Conservation (phyloP, 768 basidiomycete genomes). For the Pleurotus djamor region DNA sequence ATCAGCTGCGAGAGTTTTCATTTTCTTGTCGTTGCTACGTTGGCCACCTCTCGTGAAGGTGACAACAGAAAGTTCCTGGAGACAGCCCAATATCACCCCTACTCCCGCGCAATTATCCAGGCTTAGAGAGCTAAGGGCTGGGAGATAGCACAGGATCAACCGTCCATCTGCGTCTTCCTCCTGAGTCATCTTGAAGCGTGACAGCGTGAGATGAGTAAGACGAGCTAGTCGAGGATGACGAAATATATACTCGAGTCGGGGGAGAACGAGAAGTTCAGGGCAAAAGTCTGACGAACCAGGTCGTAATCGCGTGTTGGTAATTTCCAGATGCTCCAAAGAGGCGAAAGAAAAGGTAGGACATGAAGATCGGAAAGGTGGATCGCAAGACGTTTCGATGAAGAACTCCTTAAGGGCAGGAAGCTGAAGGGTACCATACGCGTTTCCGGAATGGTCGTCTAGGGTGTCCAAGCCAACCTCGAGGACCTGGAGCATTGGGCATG, state of each 20-base stretch:
- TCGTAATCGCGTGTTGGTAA: constrained; percentile 33
- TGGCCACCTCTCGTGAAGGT: constrained; percentile 6
- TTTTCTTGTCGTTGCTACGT: constrained; percentile 3
- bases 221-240: constrained; percentile 52
- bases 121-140: constrained; percentile 29
- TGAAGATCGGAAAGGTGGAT: constrained; percentile 33
- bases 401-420: constrained; percentile 38
- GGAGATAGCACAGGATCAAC: background rate
- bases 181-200: constrained; percentile 38
- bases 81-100: constrained; percentile 33
- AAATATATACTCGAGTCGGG: constrained; percentile 50
- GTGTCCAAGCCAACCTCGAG: constrained; percentile 33
- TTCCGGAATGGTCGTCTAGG: constrained; percentile 10
- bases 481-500: constrained; percentile 35
- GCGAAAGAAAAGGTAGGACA: constrained; percentile 45
- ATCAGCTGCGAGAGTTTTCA: constrained; percentile 8
- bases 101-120: constrained; percentile 45
- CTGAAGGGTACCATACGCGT: constrained; percentile 23
- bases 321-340: constrained; percentile 38
- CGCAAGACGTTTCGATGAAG: constrained; percentile 36
- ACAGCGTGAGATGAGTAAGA: constrained; percentile 50
- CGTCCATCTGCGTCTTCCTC: constrained; percentile 24
- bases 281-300: constrained; percentile 14
- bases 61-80: constrained; percentile 34
- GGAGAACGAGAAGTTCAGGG: constrained; percentile 29